Base-by-base conservation (phyloP, 352 stramenopile genomes). In the Globisporangium abappressorium region DNA sequence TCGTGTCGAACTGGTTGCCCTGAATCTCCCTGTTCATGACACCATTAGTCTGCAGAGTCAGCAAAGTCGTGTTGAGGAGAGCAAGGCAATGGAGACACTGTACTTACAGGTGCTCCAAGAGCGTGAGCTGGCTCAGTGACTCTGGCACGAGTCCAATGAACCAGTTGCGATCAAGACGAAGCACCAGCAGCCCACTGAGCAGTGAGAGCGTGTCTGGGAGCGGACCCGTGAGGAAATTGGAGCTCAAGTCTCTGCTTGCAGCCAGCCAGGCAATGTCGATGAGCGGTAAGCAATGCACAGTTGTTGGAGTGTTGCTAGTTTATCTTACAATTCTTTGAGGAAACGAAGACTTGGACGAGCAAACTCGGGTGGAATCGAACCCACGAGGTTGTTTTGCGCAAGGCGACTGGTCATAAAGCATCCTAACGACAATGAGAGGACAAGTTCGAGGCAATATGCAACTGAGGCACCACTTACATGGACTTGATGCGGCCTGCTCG, bases 381-480 rank as follows among this genome's bases (percentile, higher is more conserved):
- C 84, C 8, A 79, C 74, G 43, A 92, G 80, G 69, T 92, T 87
- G 70, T 92, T 92, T 49, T 71, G 77, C 2, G 82, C 54, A 3
- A 92, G 74, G 9, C 71, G 80, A 24, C 78, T 86, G n/a, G 56
- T 46, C 8, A 14, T 18, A n/a, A 8, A 30, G 20, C 15, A 14
- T 28, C 30, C 41, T 4, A 34, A 9, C 51, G 28, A 24, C n/a
- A 36, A 9, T 28, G 1, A 57, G 30, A 43, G 28, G 20, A 6
- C 15, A 60, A 24, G 26, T 12, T 59, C 26, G 38, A 15, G 28
- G 15, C 28, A 59, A 26, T 30, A 59, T 15, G 15, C 36, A 67
- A 14, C 28, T 30, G 20, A 34, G 9, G 22, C 11, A 28, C 11
- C 3, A 3, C 78, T 65, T 59, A 84, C 78, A 92, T 89, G 62